Evolutionary conservation across 495 filamentous ascomycete species (phyloP).

Genomic region (Rostrohypoxylon terebratum): DNA sequence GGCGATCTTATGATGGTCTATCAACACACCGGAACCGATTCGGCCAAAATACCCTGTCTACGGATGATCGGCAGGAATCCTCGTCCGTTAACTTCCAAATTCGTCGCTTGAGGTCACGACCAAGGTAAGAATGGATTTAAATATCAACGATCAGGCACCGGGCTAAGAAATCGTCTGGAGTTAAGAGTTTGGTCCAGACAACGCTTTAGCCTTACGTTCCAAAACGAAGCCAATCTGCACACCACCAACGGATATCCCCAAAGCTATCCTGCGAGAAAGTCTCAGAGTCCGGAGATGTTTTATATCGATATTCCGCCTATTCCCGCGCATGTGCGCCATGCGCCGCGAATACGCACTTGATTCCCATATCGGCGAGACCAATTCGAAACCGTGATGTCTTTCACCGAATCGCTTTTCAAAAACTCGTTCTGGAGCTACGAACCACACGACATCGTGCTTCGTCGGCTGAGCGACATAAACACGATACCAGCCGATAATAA

Average conservation of each 20-base stretch:
- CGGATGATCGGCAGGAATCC: neutral
- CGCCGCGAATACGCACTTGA: neutral
- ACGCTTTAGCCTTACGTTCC: neutral
- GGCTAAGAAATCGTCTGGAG: slow-evolving; percentile 3
- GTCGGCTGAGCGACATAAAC: slow-evolving; percentile 21
- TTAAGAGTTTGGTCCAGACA: neutral
- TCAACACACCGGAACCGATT: slow-evolving; percentile 28
- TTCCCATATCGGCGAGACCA: neutral
- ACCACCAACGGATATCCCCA: slow-evolving; percentile 43
- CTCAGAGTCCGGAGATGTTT: neutral
- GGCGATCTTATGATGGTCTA: slow-evolving; percentile 12
- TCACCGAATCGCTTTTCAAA: slow-evolving; percentile 33
- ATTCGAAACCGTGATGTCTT: slow-evolving; percentile 28
- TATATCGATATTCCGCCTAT: slow-evolving; percentile 15
- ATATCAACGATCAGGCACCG: neutral
- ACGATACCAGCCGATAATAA: neutral
- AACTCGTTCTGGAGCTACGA: slow-evolving; percentile 44
- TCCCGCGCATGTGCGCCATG: slow-evolving; percentile 1
- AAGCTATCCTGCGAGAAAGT: slow-evolving; percentile 12
- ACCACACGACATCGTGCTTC: slow-evolving; percentile 32
- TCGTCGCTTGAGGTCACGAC: neutral
- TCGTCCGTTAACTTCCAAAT: neutral
- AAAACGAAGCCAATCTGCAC: slow-evolving; percentile 2
- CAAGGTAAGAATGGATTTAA: neutral
- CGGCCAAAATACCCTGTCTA: slow-evolving; percentile 11